These are phyloP conservation scores for Oryza nivara DNA, from an alignment of 176 grass and related monocot species.

Conservation along the genomic window DNA sequence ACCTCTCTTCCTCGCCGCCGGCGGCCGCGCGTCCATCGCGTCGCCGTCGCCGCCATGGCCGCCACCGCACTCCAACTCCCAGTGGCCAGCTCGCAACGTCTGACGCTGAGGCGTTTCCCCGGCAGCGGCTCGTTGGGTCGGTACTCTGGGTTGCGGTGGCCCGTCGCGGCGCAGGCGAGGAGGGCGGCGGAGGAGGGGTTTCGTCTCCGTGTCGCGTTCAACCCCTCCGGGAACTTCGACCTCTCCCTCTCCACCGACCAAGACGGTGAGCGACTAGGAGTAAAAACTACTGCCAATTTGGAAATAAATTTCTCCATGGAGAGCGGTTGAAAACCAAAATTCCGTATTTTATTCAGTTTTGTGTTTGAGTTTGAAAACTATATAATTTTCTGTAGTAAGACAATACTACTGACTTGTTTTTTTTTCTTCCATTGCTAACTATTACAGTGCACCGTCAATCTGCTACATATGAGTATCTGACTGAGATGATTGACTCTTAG, in stretches of 20 bases:
- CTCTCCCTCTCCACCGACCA: constrained; percentile 66
- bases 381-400: too few relatives aligned
- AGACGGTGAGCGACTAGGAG: constrained; percentile 32
- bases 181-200: constrained; percentile 2
- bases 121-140: constrained; percentile 3
- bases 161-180: neutral
- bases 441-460: too few relatives aligned
- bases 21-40: neutral
- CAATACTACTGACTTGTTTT: too few relatives aligned
- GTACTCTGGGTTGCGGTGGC: neutral
- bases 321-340: too few relatives aligned
- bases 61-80: neutral
- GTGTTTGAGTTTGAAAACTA: too few relatives aligned
- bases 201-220: constrained; percentile 64
- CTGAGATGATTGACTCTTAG: neutral
- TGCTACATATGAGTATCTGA: too few relatives aligned
- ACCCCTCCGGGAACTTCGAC: constrained; percentile 84
- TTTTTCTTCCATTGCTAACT: too few relatives aligned
- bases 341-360: too few relatives aligned
- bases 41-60: neutral
- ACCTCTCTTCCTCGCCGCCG: neutral
- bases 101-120: neutral
- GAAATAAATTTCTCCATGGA: too few relatives aligned
- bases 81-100: neutral
- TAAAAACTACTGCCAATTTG: too few relatives aligned